A percentile compares a stretch with the other conserved stretches of the same genome.
These are phyloP conservation scores for Tulasnella sp. DNA, from an alignment of 768 basidiomycete genomes.

Conservation along the genomic window DNA sequence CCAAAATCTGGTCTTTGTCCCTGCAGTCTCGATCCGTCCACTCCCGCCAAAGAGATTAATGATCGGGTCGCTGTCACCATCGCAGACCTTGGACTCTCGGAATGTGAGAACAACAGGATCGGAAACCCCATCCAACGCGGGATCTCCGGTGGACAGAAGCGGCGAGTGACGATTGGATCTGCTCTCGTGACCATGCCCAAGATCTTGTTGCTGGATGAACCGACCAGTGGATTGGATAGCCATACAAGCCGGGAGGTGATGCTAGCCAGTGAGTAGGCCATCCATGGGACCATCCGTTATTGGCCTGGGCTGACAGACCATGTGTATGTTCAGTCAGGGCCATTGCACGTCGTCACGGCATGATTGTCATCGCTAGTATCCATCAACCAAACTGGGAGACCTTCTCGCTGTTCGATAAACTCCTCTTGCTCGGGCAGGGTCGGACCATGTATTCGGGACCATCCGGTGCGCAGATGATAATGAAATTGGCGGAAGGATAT, in stretches of 20 bases:
- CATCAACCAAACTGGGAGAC: constrained; percentile 57
- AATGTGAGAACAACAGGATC: constrained; percentile 40
- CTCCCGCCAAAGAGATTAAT: constrained; percentile 27
- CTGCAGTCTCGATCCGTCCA: constrained; percentile 18
- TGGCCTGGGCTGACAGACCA: constrained; percentile 19
- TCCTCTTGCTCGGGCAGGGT: constrained; percentile 47
- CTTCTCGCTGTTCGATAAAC: constrained; percentile 45
- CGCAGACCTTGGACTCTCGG: constrained; percentile 36
- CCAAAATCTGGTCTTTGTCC: background rate
- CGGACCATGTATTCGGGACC: constrained; percentile 34
- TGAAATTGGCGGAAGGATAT: too few species aligned
- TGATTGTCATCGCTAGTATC: constrained; percentile 52
- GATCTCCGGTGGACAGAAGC: constrained; percentile 47
- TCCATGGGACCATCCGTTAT: background rate
- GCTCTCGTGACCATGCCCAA: constrained; percentile 50
- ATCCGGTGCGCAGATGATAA: constrained; percentile 23
- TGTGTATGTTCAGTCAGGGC: constrained; percentile 29
- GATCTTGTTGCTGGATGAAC: constrained; percentile 52
- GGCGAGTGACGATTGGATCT: constrained; percentile 47
- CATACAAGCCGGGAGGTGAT: constrained; percentile 17
- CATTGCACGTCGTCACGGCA: constrained; percentile 36
- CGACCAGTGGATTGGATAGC: constrained; percentile 43
- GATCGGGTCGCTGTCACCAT: constrained; percentile 37
- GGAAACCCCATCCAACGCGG: constrained; percentile 47
- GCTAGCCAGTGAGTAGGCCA: constrained; percentile 27